Conservation (phyloP, 1,284 basidiomycete genomes). For the Rhodotorula sp. region DNA sequence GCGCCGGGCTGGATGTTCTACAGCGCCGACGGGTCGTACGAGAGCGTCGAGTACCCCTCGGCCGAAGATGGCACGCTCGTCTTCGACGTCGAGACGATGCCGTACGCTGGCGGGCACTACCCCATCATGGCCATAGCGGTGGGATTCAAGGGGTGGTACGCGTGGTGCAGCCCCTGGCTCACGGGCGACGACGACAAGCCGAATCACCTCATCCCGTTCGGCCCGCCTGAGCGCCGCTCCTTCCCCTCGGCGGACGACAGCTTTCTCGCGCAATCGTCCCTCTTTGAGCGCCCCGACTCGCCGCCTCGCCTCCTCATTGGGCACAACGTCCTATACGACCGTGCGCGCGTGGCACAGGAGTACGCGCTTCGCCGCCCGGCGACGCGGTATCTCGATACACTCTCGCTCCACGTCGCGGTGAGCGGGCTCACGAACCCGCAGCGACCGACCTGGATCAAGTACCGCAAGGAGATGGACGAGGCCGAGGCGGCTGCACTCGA, state of each 20-base stretch:
- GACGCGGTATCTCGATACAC: conserved; percentile 90
- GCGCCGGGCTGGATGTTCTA: conserved; percentile 91
- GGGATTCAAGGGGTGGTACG: conserved; percentile 84
- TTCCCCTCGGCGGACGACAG: conserved; percentile 38
- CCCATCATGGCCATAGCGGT: conserved; percentile 89
- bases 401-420: conserved; percentile 91
- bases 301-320: conserved; percentile 74
- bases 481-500: conserved; percentile 49
- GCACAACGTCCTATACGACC: conserved; percentile 95
- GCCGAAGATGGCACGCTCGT: conserved; percentile 71
- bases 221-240: conserved; percentile 48
- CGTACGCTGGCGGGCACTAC: conserved; percentile 69
- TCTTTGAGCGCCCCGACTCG: conserved; percentile 33
- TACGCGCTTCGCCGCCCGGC: conserved; percentile 70
- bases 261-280: conserved; percentile 31
- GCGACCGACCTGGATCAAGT: conserved; percentile 86
- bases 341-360: conserved; percentile 80
- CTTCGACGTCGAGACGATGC: conserved; percentile 95
- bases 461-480: conserved; percentile 54
- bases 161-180: conserved; percentile 94
- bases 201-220: conserved; percentile 76
- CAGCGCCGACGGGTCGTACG: conserved; percentile 57
- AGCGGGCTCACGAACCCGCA: conserved; percentile 95
- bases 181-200: conserved; percentile 66
- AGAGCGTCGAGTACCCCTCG: conserved; percentile 49